phyloP scores from a whole-genome alignment of 306 rosid genomes.

The Trifolium subterraneum region DNA sequence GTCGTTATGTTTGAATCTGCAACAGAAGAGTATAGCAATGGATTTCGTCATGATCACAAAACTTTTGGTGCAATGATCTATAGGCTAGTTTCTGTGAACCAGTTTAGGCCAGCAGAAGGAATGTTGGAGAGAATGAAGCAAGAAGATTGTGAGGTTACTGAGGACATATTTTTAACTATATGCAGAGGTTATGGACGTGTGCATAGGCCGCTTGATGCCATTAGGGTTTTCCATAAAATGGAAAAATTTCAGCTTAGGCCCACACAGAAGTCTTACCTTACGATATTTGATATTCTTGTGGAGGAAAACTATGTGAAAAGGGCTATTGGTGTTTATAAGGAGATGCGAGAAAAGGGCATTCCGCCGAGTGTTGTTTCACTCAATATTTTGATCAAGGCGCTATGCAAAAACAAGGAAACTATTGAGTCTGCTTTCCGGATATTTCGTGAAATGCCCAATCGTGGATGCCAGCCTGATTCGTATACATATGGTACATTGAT shows the following conservation, averaged over 20 bases:
- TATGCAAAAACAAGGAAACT: constrained; percentile 73
- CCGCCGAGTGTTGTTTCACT: constrained; percentile 71
- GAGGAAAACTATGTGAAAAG: constrained; percentile 77
- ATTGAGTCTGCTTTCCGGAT: constrained; percentile 69
- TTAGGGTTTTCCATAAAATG: constrained; percentile 75
- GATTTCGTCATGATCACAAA: constrained; percentile 74
- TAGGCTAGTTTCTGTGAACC: constrained; percentile 68
- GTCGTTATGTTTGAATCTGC: constrained; percentile 72
- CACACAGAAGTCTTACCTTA: constrained; percentile 65
- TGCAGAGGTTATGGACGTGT: constrained; percentile 81
- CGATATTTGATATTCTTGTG: constrained; percentile 76
- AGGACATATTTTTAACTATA: constrained; percentile 62
- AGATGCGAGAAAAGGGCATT: constrained; percentile 70
- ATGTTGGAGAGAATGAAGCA: constrained; percentile 81
- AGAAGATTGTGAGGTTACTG: constrained; percentile 67
- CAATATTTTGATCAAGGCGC: constrained; percentile 87
- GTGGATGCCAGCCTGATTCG: constrained; percentile 79
- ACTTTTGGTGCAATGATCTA: constrained; percentile 75
- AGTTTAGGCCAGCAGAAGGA: constrained; percentile 74
- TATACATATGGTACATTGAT: constrained; percentile 92
- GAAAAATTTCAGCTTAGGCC: constrained; percentile 64
- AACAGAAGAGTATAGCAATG: constrained; percentile 78
- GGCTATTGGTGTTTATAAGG: constrained; percentile 71
- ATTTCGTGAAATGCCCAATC: constrained; percentile 78
- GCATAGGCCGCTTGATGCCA: constrained; percentile 75